Base-by-base conservation (phyloP, 768 basidiomycete genomes). In the Lyophyllum decastes region DNA sequence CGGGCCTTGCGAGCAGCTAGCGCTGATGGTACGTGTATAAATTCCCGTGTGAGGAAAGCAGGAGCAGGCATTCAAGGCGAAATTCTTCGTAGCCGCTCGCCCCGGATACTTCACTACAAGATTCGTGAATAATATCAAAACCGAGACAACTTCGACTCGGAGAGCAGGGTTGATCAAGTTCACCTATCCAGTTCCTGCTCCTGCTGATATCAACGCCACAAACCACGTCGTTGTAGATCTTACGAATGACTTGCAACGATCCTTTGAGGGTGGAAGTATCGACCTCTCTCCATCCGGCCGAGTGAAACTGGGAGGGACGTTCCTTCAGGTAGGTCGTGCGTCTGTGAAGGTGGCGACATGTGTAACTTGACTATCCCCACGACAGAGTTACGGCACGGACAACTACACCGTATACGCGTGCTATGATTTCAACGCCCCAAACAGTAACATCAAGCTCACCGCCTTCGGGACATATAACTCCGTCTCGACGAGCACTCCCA, bases 101-200 rank as follows among this genome's bases (percentile, higher is more conserved):
- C 80, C 81, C 2, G 81, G 81, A 2, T 81, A 80, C 56, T 82
- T 82, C 57, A 77, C 78, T 5, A 76, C 78, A 4, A 78, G 75
- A 0, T 80, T 82, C 49, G 66, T 72, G 21, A 80, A 81, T 55
- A 70, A 70, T 4, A 80, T 81, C 33, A 72, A 79, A 59, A 76
- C 82, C 52, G 85, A 87, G 64, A 73, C 84, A 2, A 86, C 85
- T 1, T 83, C 83, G 0, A 86, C 84, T 2, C 77, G 86, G 27
- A 78, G 84, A 43, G 79, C 84, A 14, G 84, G 82, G 0, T 68
- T 86, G 25, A 85, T 86, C 60, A 78, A 82, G 0, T 87, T 86
- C 65, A 85, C 83, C 5, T 87, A 80, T 64, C 84, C 72, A 17
- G 11, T 6, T 3, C 17, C 58, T 7, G 46, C 80, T 12, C 65